Percentiles rank a stretch among this genome's conserved stretches.
phyloP scores from a whole-genome alignment of 73 alveolate species.

The Paramecium primaurelia region DNA sequence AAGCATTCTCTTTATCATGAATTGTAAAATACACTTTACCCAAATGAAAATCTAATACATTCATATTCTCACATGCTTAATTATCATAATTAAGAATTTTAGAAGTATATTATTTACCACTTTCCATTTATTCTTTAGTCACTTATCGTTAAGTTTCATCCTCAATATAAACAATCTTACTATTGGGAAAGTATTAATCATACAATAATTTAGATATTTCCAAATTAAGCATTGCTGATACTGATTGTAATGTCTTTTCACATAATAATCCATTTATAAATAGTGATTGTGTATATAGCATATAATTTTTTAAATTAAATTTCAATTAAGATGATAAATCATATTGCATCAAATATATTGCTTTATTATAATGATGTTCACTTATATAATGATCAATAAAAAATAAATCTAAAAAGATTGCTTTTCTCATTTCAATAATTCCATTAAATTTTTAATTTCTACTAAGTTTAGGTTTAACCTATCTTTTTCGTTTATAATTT shows the following conservation, averaged over 20 bases:
- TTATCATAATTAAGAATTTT: background rate
- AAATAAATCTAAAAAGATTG: background rate
- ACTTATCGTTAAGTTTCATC: background rate
- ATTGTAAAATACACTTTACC: background rate
- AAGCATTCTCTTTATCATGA: background rate
- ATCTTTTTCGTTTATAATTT: background rate
- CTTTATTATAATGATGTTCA: background rate
- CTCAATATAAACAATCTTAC: background rate
- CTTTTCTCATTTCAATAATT: background rate
- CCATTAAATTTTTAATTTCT: background rate
- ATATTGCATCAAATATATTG: background rate
- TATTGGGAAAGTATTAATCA: background rate
- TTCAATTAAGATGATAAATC: background rate
- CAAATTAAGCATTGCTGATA: background rate
- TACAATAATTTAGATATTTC: background rate
- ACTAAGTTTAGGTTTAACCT: background rate
- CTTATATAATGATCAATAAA: background rate
- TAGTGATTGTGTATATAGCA: background rate
- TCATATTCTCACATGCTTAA: background rate
- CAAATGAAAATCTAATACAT: background rate
- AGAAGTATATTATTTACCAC: background rate
- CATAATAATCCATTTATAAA: conserved; percentile 1
- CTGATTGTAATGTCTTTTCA: background rate
- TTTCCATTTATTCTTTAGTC: background rate
- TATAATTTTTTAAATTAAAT: background rate